These are phyloP conservation scores for Fusarium sulawesiense DNA, from an alignment of 2,329 filamentous ascomycete species.

Conservation along the genomic window DNA sequence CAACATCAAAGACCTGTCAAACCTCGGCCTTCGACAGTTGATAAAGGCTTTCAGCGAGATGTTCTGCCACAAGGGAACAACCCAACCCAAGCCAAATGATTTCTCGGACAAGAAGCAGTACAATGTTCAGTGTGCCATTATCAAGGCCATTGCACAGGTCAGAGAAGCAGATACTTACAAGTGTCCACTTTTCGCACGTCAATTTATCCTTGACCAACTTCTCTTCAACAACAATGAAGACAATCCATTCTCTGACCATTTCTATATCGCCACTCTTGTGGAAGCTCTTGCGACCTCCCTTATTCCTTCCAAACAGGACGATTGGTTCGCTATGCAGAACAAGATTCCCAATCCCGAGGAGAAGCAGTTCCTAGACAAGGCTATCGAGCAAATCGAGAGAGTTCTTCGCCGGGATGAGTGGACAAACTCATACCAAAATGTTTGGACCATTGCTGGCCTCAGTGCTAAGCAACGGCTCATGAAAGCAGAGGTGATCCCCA, in stretches of 20 bases:
- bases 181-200: slow-evolving; percentile 81
- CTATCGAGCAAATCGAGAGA: slow-evolving; percentile 72
- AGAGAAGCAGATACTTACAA: slow-evolving; percentile 76
- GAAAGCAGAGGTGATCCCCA: slow-evolving; percentile 71
- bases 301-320: slow-evolving; percentile 60
- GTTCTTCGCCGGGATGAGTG: slow-evolving; percentile 76
- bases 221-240: slow-evolving; percentile 94
- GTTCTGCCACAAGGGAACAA: slow-evolving; percentile 83
- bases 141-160: slow-evolving; percentile 81
- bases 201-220: slow-evolving; percentile 88
- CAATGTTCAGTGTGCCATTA: slow-evolving; percentile 84
- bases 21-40: slow-evolving; percentile 85
- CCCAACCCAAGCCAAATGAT: slow-evolving; percentile 88
- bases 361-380: slow-evolving; percentile 62
- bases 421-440: slow-evolving; percentile 74
- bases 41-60: slow-evolving; percentile 87
- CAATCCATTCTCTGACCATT: slow-evolving; percentile 88
- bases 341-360: slow-evolving; percentile 60
- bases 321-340: slow-evolving; percentile 59
- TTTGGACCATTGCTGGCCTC: slow-evolving; percentile 71
- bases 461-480: slow-evolving; percentile 71
- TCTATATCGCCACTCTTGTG: slow-evolving; percentile 87
- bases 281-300: slow-evolving; percentile 69
- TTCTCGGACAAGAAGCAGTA: slow-evolving; percentile 90
- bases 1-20: slow-evolving; percentile 71